Base-by-base conservation (phyloP, 805 yeast genomes). In the Zygotorulaspora florentina region DNA sequence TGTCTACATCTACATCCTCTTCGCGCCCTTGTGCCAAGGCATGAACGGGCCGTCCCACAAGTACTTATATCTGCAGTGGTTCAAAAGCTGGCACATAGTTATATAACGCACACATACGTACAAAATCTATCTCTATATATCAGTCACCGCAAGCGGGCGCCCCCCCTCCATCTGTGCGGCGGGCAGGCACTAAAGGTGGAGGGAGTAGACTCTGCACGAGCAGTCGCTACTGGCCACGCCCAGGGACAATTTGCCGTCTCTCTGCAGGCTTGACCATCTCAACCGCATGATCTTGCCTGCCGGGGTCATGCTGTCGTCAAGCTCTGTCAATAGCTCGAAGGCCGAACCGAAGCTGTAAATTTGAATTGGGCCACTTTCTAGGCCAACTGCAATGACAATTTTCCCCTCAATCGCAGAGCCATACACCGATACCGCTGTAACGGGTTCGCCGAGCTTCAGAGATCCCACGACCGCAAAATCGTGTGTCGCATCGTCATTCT, bases 21-120 rank as follows among this genome's bases (percentile, higher is more conserved):
- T 80, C 59, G 71, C 81, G 42, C 88, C 87, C 48, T 69, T 91
- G 39, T 76, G 87, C 13, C 83, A 85, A 55, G 98, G 98, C 43
- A 86, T 91, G 95, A 63, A 61, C 9, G 85, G 85, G 17, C 70
- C 73, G 38, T 70, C 69, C 33, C 51, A 59, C 1, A 69, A 77
- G 40, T 85, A 66, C 63, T 57, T 59, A 40, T 69, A 80, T 59
- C 67, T 85, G 58, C 71, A 75, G 55, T 68, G 84, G 70, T 62
- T 83, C 43, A 61, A 66, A 11, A 61, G 79, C 7, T 83, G 90
- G 90, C 75, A 75, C 46, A 67, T 75, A 34, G 55, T 47, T 5
- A 58, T 66, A 49, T 53, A 50, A 38, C n/a, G 17, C 9, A 26
- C n/a, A 29, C 15, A 20, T 23, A 26, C n/a, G 23, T 39, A 38